Conservation (phyloP, 371 early-diverging fungal genomes). For the Choanephora cucurbitarum region DNA sequence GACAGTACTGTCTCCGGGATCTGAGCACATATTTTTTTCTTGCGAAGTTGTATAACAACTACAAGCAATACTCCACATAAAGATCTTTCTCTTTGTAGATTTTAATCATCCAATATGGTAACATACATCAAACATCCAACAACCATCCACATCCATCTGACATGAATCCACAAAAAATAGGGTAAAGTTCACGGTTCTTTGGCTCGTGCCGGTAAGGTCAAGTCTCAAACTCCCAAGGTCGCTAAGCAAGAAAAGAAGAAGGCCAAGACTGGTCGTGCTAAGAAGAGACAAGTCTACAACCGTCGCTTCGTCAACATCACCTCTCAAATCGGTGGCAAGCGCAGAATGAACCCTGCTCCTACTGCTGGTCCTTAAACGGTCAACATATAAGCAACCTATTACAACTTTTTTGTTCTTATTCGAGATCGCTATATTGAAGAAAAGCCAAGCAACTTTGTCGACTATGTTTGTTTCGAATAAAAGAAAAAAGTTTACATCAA, state of each 20-base stretch:
- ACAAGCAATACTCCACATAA: not conserved
- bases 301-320: slow-evolving; percentile 97
- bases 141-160: slow-evolving; percentile 16
- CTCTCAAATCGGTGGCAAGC: slow-evolving; percentile 85
- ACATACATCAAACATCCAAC: slow-evolving; percentile 19
- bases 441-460: not conserved
- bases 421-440: not conserved
- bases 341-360: slow-evolving; percentile 80
- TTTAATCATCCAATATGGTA: slow-evolving; percentile 37
- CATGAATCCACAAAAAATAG: slow-evolving; percentile 43
- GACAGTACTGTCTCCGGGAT: too few species aligned
- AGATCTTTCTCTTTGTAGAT: slow-evolving; percentile 30
- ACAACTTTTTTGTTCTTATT: slow-evolving; percentile 2
- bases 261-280: slow-evolving; percentile 94
- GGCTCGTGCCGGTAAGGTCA: slow-evolving; percentile 99
- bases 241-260: slow-evolving; percentile 98
- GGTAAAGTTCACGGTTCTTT: slow-evolving; percentile 99
- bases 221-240: slow-evolving; percentile 99
- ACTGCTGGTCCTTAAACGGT: slow-evolving; percentile 53
- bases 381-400: not conserved
- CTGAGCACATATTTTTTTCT: slow-evolving; percentile 3
- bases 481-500: too few species aligned
- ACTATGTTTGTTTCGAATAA: too few species aligned
- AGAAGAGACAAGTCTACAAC: slow-evolving; percentile 97
- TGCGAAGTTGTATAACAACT: slow-evolving; percentile 5